phyloP scores from a whole-genome alignment of 163 green algal genomes.

The Volvox carteri region DNA sequence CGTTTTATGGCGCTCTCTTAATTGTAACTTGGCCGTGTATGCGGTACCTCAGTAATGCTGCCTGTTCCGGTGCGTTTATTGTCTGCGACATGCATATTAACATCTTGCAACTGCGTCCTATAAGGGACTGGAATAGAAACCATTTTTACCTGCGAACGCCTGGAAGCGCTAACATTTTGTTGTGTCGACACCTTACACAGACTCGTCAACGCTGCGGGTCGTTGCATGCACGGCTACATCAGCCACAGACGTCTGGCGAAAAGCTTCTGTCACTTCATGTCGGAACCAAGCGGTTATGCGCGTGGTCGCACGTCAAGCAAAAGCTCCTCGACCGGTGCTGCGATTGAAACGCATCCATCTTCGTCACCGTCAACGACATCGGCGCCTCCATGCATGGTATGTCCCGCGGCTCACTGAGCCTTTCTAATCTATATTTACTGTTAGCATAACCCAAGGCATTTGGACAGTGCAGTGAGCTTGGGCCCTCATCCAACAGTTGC shows the following conservation, averaged over 20 bases:
- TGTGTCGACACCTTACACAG: not conserved
- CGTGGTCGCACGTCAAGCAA: not conserved
- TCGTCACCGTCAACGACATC: not conserved
- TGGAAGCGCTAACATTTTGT: not conserved
- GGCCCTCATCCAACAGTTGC: too few relatives aligned
- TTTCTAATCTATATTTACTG: not conserved
- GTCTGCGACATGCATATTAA: not conserved
- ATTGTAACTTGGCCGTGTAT: not conserved
- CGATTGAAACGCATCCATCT: not conserved
- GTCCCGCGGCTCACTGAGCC: too few relatives aligned
- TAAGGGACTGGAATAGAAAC: not conserved
- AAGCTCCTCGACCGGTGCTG: not conserved
- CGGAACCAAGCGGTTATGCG: not conserved
- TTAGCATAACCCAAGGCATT: not conserved
- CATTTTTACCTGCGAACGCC: not conserved
- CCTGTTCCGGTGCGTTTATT: not conserved
- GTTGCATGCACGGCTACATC: not conserved
- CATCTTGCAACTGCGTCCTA: not conserved
- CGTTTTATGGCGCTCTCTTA: not conserved
- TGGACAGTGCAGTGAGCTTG: too few relatives aligned
- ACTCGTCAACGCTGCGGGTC: not conserved
- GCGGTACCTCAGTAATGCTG: not conserved
- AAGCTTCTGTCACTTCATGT: not conserved
- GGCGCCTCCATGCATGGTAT: not conserved
- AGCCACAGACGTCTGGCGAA: not conserved